These are phyloP conservation scores for Phialocephala sp. DNA, from an alignment of 2,329 filamentous ascomycete genomes.

Conservation along the genomic window DNA sequence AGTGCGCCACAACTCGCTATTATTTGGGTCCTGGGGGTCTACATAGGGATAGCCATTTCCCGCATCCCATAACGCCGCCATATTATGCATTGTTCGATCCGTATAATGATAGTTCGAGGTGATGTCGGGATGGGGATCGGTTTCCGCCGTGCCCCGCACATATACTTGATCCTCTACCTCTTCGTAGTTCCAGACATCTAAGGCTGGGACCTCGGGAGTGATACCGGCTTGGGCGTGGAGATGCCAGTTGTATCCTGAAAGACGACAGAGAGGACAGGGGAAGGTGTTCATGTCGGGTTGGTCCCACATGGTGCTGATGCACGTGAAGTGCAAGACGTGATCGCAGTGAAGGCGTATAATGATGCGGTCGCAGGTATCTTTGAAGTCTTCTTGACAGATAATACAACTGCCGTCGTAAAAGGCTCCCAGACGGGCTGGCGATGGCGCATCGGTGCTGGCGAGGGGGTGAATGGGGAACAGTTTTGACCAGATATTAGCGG, in stretches of 20 bases:
- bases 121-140: neutral
- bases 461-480: conserved; percentile 29
- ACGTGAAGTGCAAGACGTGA: conserved; percentile 28
- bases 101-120: too few species aligned
- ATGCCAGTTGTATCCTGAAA: neutral
- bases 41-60: neutral
- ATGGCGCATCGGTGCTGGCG: conserved; percentile 10
- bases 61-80: neutral
- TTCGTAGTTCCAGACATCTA: conserved; percentile 25
- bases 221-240: conserved; percentile 17
- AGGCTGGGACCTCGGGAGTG: conserved; percentile 18
- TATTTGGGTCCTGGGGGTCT: neutral
- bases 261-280: conserved; percentile 13
- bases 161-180: neutral
- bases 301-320: conserved; percentile 22
- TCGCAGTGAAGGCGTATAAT: conserved; percentile 27
- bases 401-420: conserved; percentile 13
- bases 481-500: conserved; percentile 16
- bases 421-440: neutral
- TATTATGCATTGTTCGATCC: neutral
- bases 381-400: conserved; percentile 21
- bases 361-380: neutral
- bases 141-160: neutral
- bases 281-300: conserved; percentile 20
- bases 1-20: too few species aligned